phyloP scores from a whole-genome alignment of 495 filamentous ascomycete genomes.

The Penicillium bialowiezense region DNA sequence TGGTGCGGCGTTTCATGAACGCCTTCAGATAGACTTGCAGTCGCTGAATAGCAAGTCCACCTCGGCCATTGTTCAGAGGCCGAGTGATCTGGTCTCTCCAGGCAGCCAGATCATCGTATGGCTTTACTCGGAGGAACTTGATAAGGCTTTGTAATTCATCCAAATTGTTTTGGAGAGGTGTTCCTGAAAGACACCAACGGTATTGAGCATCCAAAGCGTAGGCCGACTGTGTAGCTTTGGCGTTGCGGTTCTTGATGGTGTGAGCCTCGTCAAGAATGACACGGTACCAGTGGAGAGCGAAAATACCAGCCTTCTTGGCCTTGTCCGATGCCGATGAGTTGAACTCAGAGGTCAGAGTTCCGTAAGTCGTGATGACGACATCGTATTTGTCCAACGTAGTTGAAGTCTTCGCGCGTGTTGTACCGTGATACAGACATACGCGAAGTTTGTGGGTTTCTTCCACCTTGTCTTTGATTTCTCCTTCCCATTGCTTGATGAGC shows the following conservation, averaged over 20 bases:
- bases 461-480: constrained; percentile 81
- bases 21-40: constrained; percentile 79
- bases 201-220: constrained; percentile 79
- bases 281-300: constrained; percentile 90
- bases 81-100: constrained; percentile 88
- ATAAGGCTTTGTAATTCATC: constrained; percentile 94
- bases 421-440: constrained; percentile 88
- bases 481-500: constrained; percentile 96
- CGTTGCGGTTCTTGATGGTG: constrained; percentile 96
- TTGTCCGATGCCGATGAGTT: constrained; percentile 56
- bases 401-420: constrained; percentile 73
- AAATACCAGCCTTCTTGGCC: constrained; percentile 72
- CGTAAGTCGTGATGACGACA: constrained; percentile 96
- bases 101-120: constrained; percentile 73
- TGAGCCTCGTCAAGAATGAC: constrained; percentile 96
- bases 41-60: constrained; percentile 83
- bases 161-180: constrained; percentile 97
- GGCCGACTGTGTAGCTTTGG: constrained; percentile 86
- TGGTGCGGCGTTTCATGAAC: constrained; percentile 96
- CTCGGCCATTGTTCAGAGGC: constrained; percentile 82
- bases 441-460: constrained; percentile 61
- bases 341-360: constrained; percentile 88
- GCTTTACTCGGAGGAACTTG: constrained; percentile 87
- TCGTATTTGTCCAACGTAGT: constrained; percentile 78
- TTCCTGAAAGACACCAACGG: constrained; percentile 94